phyloP scores from a whole-genome alignment of 495 filamentous ascomycete genomes.

The Penicillium fimorum region DNA sequence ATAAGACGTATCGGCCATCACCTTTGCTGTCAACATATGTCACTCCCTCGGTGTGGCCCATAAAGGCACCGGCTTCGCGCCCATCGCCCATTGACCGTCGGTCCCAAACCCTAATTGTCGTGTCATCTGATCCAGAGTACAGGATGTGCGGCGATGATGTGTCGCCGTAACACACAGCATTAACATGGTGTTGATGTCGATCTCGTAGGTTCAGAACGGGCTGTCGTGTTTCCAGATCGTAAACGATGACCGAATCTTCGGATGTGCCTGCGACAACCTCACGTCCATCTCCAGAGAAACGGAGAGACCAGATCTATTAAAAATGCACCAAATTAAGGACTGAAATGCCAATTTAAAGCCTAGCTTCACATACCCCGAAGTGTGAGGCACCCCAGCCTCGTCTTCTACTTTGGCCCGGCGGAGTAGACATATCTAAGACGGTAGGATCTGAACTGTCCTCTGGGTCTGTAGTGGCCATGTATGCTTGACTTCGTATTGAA shows the following conservation, averaged over 20 bases:
- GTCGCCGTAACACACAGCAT: slow-evolving; percentile 96
- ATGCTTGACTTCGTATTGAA: slow-evolving; percentile 78
- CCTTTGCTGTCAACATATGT: slow-evolving; percentile 97
- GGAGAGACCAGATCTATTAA: slow-evolving; percentile 78
- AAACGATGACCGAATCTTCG: slow-evolving; percentile 79
- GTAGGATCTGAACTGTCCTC: slow-evolving; percentile 73
- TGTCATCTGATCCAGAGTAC: slow-evolving; percentile 87
- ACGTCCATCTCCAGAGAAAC: slow-evolving; percentile 90
- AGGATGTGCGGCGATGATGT: slow-evolving; percentile 86
- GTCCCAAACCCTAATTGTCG: slow-evolving; percentile 84
- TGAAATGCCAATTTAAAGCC: slow-evolving; percentile 9
- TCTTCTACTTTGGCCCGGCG: slow-evolving; percentile 34
- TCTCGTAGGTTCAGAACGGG: slow-evolving; percentile 72
- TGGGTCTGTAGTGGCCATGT: slow-evolving; percentile 83
- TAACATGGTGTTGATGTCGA: slow-evolving; percentile 80
- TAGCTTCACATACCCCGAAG: slow-evolving; percentile 45
- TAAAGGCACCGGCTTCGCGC: slow-evolving; percentile 86
- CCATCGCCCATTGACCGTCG: slow-evolving; percentile 83
- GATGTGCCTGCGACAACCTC: slow-evolving; percentile 89
- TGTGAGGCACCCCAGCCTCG: slow-evolving; percentile 44
- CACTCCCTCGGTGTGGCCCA: slow-evolving; percentile 90
- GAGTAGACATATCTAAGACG: slow-evolving; percentile 67
- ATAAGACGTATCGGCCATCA: slow-evolving; percentile 90
- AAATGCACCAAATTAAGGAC: slow-evolving; percentile 19
- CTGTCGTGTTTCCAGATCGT: slow-evolving; percentile 79